Base-by-base conservation (phyloP, 2,329 filamentous ascomycete genomes). In the Alternaria incomplexa region DNA sequence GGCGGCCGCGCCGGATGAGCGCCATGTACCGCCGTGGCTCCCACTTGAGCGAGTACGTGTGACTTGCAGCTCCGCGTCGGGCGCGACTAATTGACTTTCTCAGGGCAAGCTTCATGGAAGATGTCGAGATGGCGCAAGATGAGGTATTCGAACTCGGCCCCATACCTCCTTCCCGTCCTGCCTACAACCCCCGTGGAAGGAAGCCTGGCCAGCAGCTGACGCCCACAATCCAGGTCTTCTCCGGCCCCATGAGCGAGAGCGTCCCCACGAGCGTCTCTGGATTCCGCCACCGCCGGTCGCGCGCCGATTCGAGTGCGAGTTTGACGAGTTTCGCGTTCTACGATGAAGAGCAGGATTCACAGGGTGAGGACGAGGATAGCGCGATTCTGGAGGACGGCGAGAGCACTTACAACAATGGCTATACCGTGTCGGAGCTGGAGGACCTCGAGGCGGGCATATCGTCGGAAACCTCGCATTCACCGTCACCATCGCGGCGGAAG, bases 71-170 rank as follows among this genome's bases (percentile, higher is more conserved):
- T 32, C 26, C 28, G 20, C 23, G 45, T 26, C 7, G 32, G n/a
- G 48, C 45, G 56, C 60, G 61, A 64, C 61, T 64, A 47, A 67
- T 72, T 5, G 3, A 52, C 12, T 50, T 20, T 32, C 3, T 9
- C 55, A 72, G 66, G 59, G 70, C 65, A 36, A 97, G 93, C 81
- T 90, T 97, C 71, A 90, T 97, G 72, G 93, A 93, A 70, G 93
- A 97, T 80, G 94, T 98, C n/a, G 95, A 97, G 79, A 98, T 99
- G 96, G 95, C 96, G 20, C 93, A 96, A 55, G 93, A 97, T 78
- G 95, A 98, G 87, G 92, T 96, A 76, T 73, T 71, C 67, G 74
- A 79, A 70, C 74, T 79, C 68, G 69, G 55, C 25, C 69, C 71
- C 68, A 66, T 75, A 58, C 53, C 60, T 57, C 69, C 58, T 28